Conservation (phyloP, 1,284 basidiomycete genomes). For the Coriolopsis trogii region DNA sequence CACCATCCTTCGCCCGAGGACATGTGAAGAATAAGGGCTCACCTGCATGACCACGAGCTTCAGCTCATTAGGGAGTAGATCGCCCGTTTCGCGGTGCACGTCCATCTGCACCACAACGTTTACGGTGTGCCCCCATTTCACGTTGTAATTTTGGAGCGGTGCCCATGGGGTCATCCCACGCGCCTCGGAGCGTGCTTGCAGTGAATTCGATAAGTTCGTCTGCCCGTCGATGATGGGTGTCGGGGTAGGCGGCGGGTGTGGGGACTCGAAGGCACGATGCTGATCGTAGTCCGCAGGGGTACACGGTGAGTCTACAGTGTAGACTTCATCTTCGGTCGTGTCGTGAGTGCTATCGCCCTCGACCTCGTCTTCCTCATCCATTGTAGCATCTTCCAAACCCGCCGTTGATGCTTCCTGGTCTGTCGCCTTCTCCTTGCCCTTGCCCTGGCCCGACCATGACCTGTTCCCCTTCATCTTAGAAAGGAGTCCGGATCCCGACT, state of each 20-base stretch:
- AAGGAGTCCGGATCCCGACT: conserved; percentile 42
- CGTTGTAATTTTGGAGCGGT: conserved; percentile 60
- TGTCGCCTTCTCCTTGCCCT: conserved; percentile 35
- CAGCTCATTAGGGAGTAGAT: conserved; percentile 58
- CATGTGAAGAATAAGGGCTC: conserved; percentile 7
- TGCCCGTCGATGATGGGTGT: conserved; percentile 15
- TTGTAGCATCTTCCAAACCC: conserved; percentile 29
- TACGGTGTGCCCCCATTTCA: conserved; percentile 59
- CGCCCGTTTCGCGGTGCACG: conserved; percentile 54
- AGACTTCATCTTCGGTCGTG: conserved; percentile 20
- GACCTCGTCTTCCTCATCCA: conserved; percentile 18
- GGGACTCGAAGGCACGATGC: conserved; percentile 11
- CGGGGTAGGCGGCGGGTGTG: conserved; percentile 14
- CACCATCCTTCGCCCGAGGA: neutral
- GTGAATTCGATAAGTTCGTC: conserved; percentile 13
- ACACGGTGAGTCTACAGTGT: conserved; percentile 6
- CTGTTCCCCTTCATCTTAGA: conserved; percentile 39
- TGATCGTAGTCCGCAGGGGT: conserved; percentile 9
- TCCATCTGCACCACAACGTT: conserved; percentile 64
- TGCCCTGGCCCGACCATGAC: conserved; percentile 34
- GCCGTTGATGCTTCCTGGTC: conserved; percentile 24
- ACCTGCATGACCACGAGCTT: conserved; percentile 72
- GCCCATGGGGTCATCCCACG: conserved; percentile 61
- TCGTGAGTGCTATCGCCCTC: conserved; percentile 30
- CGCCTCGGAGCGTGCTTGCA: conserved; percentile 30